These are phyloP conservation scores for Sporothrix phasma DNA, from an alignment of 2,329 filamentous ascomycete species.

Conservation along the genomic window DNA sequence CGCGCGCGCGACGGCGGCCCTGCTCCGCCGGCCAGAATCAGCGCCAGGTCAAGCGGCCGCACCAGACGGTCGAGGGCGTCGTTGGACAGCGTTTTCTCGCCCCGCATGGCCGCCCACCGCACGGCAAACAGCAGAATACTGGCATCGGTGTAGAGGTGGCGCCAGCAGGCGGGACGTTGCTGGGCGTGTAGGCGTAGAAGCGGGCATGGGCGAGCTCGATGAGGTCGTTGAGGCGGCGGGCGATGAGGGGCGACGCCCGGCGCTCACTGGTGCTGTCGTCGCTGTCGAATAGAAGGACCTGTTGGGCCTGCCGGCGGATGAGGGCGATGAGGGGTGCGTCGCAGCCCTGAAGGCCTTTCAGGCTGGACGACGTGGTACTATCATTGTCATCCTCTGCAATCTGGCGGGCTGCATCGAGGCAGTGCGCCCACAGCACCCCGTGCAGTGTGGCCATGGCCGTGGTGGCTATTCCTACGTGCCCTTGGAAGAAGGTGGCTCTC, in stretches of 20 bases:
- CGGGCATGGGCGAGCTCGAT: slow-evolving; percentile 51
- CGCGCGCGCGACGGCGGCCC: slow-evolving; percentile 37
- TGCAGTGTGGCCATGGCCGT: not conserved
- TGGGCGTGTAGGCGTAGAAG: slow-evolving; percentile 61
- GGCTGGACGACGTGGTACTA: not conserved
- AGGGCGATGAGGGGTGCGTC: slow-evolving; percentile 20
- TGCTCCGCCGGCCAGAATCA: slow-evolving; percentile 64
- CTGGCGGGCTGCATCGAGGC: slow-evolving; percentile 15
- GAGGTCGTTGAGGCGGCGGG: slow-evolving; percentile 45
- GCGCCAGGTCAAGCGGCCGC: slow-evolving; percentile 58
- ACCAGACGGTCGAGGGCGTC: slow-evolving; percentile 45
- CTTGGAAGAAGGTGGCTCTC: too few species aligned
- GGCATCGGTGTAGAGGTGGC: slow-evolving; percentile 60
- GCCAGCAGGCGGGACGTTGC: slow-evolving; percentile 59
- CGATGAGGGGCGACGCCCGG: not conserved
- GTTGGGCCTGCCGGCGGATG: slow-evolving; percentile 19
- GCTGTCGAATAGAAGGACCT: not conserved
- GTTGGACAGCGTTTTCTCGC: not conserved
- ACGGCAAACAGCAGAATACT: slow-evolving; percentile 51
- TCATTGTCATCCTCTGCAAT: not conserved
- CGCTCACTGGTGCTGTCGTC: not conserved
- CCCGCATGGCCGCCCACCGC: not conserved
- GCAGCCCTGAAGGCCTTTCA: slow-evolving; percentile 16
- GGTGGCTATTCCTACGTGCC: too few species aligned
- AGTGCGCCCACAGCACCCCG: slow-evolving; percentile 9